Conservation (phyloP, 352 stramenopile genomes). For the Saprolegnia parasitica region DNA sequence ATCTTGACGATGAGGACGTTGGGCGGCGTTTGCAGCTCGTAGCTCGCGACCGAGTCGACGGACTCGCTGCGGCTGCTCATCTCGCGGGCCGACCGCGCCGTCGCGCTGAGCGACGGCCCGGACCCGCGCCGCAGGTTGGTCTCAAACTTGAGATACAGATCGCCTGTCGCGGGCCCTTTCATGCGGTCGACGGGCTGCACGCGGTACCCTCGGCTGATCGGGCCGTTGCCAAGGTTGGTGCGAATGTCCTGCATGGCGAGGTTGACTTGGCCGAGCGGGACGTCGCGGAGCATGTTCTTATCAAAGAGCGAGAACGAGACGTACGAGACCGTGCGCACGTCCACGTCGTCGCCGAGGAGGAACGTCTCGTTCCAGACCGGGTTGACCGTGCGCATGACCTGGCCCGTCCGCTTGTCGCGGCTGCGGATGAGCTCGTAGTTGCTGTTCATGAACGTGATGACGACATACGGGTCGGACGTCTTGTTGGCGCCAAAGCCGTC, state of each 20-base stretch:
- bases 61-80: conserved; percentile 2
- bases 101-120: not conserved
- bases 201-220: conserved; percentile 1
- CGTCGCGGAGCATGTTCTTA: conserved; percentile 35
- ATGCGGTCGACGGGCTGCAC: conserved; percentile 6
- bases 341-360: conserved; percentile 53
- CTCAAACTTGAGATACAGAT: conserved; percentile 22
- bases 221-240: conserved; percentile 2
- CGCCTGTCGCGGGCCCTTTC: conserved; percentile 20
- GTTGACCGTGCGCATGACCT: conserved; percentile 59
- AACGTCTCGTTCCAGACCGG: conserved; percentile 63
- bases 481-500: conserved; percentile 29
- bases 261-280: conserved; percentile 22
- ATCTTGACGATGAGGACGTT: conserved; percentile 11
- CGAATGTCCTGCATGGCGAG: conserved; percentile 16
- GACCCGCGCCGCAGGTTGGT: not conserved
- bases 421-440: conserved; percentile 35
- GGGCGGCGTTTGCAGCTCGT: not conserved
- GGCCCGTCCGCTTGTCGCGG: conserved; percentile 54
- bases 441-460: conserved; percentile 64
- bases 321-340: conserved; percentile 60
- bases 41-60: not conserved
- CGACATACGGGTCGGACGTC: conserved; percentile 55
- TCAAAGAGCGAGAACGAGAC: conserved; percentile 52
- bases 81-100: not conserved